Base-by-base conservation (phyloP, 192 early-diverging fungal genomes). In the Backusella psychrophila region DNA sequence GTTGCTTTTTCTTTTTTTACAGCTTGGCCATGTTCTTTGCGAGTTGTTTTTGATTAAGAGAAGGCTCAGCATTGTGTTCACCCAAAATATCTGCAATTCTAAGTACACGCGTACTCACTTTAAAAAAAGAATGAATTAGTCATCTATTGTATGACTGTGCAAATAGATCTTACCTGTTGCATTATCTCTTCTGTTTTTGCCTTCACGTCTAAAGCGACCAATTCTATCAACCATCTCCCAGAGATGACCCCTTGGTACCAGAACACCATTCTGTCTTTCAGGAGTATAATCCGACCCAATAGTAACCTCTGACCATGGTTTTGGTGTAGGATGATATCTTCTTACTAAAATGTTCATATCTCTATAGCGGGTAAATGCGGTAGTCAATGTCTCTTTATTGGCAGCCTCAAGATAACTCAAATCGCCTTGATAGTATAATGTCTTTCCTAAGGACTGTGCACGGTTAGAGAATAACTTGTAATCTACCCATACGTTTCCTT, bases 121-220 rank as follows among this genome's bases (percentile, higher is more conserved):
- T 65, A 46, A 69, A 44, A 11, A 78, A 52, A 12, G 35, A 41
- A 26, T 12, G 1, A 19, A 67, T 31, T 9, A 36, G 38, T 12
- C 0, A 12, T 39, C 15, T 15, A 21, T n/a, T 17, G 31, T 15
- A 34, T 49, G 33, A 29, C 15, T 69, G 14, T 44, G 26, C 41
- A 53, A 23, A 23, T 26, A 72, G 69, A 9, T 9, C 73, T 77
- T 78, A 87, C 86, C 93, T 41, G 93, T 93, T 11, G 90, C 90
- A 78, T 93, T 95, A 75, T 95, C 94, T 66, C 94, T 83, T 36
- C 94, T 84, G 73, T 95, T 94, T 78, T 95, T 95, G 71, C 94
- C 94, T 82, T 95, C 94, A 66, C 94, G 84, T 77, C 94, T 78
- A 69, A 93, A 94, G 21, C 83, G 86, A 14, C 94, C 92, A 77